Percentiles rank a stretch among this genome's conserved stretches.
Evolutionary conservation across 2,329 filamentous ascomycete species (phyloP).

Genomic region (Xylaria arbuscula): DNA sequence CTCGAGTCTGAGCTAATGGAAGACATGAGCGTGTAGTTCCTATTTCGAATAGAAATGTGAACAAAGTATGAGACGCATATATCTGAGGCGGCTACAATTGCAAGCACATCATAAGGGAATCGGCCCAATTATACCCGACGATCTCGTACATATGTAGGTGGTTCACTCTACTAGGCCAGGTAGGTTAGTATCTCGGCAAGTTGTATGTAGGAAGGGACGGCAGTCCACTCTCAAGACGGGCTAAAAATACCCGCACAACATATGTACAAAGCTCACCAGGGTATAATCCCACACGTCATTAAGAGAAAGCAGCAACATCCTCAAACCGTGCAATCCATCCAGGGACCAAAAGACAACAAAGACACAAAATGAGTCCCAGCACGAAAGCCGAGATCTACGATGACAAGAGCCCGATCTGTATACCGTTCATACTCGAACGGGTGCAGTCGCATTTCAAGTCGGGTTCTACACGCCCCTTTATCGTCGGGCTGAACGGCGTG

Average conservation of each 20-base stretch:
- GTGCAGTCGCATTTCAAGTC: constrained; percentile 60
- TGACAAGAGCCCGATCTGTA: constrained; percentile 81
- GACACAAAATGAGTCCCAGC: constrained; percentile 21
- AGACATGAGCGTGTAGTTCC: background rate
- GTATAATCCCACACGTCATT: background rate
- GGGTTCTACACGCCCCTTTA: constrained; percentile 69
- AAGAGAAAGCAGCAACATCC: background rate
- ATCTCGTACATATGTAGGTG: background rate
- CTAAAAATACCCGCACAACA: background rate
- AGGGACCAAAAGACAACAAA: background rate
- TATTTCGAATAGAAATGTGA: background rate
- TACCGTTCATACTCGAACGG: constrained; percentile 77
- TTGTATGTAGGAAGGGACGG: too few species aligned
- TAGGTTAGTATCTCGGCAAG: background rate
- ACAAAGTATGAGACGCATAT: background rate
- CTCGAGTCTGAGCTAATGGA: background rate
- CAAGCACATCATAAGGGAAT: background rate
- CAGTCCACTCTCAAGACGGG: background rate
- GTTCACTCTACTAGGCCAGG: background rate
- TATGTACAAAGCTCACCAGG: background rate
- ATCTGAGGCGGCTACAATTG: background rate
- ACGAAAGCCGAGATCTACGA: constrained; percentile 64
- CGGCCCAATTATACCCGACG: constrained; percentile 13
- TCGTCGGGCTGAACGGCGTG: constrained; percentile 89
- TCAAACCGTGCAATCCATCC: background rate